Percentiles rank a stretch among this genome's conserved stretches.
phyloP scores from a whole-genome alignment of 345 rosid genomes.

The Draba incana region DNA sequence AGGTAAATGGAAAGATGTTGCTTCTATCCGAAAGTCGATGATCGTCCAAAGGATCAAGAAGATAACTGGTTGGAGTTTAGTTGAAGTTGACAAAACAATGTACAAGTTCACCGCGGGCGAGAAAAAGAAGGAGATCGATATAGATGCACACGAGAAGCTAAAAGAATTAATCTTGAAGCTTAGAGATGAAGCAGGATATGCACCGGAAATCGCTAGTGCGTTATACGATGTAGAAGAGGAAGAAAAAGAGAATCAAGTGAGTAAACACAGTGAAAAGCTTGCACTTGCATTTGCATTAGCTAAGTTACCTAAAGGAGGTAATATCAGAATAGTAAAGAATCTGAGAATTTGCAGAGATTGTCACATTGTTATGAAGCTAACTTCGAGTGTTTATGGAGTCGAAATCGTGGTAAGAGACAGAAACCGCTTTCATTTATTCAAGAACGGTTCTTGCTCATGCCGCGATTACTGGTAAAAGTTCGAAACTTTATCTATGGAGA shows the following conservation, averaged over 20 bases:
- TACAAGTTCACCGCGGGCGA: slow-evolving; percentile 40
- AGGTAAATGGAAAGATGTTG: slow-evolving; percentile 65
- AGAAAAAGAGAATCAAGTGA: slow-evolving; percentile 62
- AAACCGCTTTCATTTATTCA: slow-evolving; percentile 62
- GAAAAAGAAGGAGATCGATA: slow-evolving; percentile 17
- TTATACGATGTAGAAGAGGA: slow-evolving; percentile 60
- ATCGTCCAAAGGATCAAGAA: slow-evolving; percentile 47
- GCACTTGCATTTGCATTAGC: slow-evolving; percentile 67
- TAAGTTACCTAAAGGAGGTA: slow-evolving; percentile 46
- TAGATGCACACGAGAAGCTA: slow-evolving; percentile 36
- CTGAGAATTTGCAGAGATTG: slow-evolving; percentile 68
- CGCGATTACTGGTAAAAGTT: slow-evolving; percentile 58
- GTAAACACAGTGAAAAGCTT: slow-evolving; percentile 69
- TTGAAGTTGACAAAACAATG: slow-evolving; percentile 44
- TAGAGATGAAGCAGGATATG: slow-evolving; percentile 56
- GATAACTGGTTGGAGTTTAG: slow-evolving; percentile 57
- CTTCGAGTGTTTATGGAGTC: slow-evolving; percentile 53
- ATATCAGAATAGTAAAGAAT: slow-evolving; percentile 60
- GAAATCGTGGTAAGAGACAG: slow-evolving; percentile 68
- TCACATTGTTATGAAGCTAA: slow-evolving; percentile 57
- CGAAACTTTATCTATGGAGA: not conserved
- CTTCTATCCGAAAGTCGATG: slow-evolving; percentile 46
- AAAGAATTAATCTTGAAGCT: slow-evolving; percentile 39
- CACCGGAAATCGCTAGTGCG: slow-evolving; percentile 55
- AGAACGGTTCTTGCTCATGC: slow-evolving; percentile 60